Evolutionary conservation across 306 rosid species (phyloP).

Genomic region (Trichosanthes truncata): DNA sequence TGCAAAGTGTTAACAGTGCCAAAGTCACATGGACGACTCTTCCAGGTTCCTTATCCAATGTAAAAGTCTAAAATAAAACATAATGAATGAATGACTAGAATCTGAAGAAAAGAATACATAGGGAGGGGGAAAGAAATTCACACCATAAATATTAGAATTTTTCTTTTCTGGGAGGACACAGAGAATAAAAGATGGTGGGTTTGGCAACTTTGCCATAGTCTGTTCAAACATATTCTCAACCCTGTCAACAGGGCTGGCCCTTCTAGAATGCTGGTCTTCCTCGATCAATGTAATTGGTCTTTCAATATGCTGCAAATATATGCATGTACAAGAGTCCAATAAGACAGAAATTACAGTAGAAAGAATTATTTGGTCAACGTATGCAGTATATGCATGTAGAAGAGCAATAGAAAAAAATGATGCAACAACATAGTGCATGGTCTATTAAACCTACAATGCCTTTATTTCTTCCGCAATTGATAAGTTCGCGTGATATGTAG

Average conservation of each 20-base stretch:
- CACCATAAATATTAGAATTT: slow-evolving; percentile 73
- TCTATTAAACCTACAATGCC: slow-evolving; percentile 59
- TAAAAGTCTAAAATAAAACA: background rate
- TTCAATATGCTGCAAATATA: slow-evolving; percentile 50
- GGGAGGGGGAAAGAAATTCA: background rate
- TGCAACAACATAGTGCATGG: background rate
- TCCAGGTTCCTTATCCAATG: background rate
- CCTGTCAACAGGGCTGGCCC: slow-evolving; percentile 49
- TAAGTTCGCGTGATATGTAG: slow-evolving; percentile 76
- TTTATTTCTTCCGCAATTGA: slow-evolving; percentile 77
- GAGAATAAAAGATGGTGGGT: slow-evolving; percentile 59
- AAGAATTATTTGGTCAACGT: background rate
- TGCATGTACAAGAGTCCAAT: background rate
- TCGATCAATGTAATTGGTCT: slow-evolving; percentile 70
- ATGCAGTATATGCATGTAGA: background rate
- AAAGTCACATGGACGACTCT: background rate
- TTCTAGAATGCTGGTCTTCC: slow-evolving; percentile 57
- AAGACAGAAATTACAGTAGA: slow-evolving; percentile 15
- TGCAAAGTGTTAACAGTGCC: background rate
- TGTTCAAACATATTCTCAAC: slow-evolving; percentile 79
- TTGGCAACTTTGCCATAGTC: slow-evolving; percentile 35
- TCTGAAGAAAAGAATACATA: background rate
- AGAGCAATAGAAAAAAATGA: slow-evolving; percentile 10
- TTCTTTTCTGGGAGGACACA: slow-evolving; percentile 84
- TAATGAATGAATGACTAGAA: background rate